Conservation (phyloP, 2,329 filamentous ascomycete genomes). For the Diaporthe helianthi region DNA sequence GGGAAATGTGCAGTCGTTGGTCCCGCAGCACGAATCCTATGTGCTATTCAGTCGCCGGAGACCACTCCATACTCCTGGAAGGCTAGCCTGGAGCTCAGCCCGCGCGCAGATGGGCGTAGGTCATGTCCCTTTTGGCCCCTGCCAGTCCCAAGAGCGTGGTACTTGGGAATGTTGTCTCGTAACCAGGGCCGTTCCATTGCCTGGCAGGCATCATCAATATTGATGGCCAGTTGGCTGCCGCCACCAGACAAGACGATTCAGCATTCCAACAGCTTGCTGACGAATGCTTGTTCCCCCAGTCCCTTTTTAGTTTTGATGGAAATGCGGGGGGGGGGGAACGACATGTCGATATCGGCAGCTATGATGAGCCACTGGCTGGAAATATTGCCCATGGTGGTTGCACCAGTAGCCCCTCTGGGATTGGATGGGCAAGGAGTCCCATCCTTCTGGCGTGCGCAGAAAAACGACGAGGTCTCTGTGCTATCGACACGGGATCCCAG, state of each 20-base stretch:
- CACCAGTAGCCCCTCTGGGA: constrained; percentile 14
- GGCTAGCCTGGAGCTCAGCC: constrained; percentile 10
- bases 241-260: constrained; percentile 1
- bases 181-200: constrained; percentile 11
- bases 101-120: constrained; percentile 1
- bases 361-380: neutral
- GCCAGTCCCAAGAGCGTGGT: constrained; percentile 13
- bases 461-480: constrained; percentile 12
- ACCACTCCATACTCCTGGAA: constrained; percentile 1
- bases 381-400: neutral
- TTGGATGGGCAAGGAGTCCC: constrained; percentile 12
- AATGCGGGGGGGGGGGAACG: constrained; percentile 7
- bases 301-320: no score
- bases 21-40: constrained; percentile 16
- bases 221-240: neutral
- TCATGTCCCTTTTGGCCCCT: constrained; percentile 17
- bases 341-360: constrained; percentile 13
- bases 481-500: neutral
- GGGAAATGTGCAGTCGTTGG: constrained; percentile 15
- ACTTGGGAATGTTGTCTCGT: constrained; percentile 23
- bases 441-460: neutral
- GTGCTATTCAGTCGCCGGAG: constrained; percentile 5
- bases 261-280: constrained; percentile 7
- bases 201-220: constrained; percentile 8
- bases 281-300: constrained; percentile 18